Percentiles rank a stretch among this genome's conserved stretches.
These are phyloP conservation scores for Ogataea trehalophila DNA, from an alignment of 805 yeast genomes.

Conservation along the genomic window DNA sequence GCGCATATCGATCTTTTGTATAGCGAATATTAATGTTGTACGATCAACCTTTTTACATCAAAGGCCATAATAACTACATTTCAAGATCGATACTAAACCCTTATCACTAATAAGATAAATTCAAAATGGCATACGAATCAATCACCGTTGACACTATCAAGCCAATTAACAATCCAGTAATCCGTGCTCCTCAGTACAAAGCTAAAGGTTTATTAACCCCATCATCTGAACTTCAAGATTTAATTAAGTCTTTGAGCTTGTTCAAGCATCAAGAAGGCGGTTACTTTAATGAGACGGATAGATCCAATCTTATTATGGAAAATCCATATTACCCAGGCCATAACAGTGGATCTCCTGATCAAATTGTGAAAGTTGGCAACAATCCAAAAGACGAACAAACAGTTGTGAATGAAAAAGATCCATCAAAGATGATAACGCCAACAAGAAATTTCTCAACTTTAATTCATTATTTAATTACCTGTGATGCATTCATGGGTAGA, in stretches of 20 bases:
- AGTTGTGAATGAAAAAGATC: constrained; percentile 9
- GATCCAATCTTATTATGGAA: constrained; percentile 40
- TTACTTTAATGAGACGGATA: constrained; percentile 51
- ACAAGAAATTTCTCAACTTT: constrained; percentile 43
- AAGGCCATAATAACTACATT: too few species aligned
- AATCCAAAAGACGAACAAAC: constrained; percentile 4
- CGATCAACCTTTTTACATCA: too few species aligned
- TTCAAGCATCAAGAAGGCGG: constrained; percentile 53
- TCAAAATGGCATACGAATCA: constrained; percentile 7
- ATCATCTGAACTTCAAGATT: constrained; percentile 20
- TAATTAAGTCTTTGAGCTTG: constrained; percentile 34
- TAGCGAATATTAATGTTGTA: too few species aligned
- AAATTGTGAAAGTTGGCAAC: constrained; percentile 10
- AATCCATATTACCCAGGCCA: constrained; percentile 35
- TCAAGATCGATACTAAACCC: too few species aligned
- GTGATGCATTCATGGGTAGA: constrained; percentile 46
- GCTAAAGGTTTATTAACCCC: constrained; percentile 11
- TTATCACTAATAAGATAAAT: too few species aligned
- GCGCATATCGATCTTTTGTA: too few species aligned
- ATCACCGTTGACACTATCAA: constrained; percentile 23
- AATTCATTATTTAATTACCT: constrained; percentile 48
- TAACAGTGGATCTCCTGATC: constrained; percentile 13
- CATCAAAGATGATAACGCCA: constrained; percentile 18
- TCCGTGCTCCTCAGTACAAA: constrained; percentile 22
- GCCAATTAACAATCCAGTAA: constrained; percentile 7